These are phyloP conservation scores for Ophiostoma fasciatum DNA, from an alignment of 2,329 filamentous ascomycete species.

Conservation along the genomic window DNA sequence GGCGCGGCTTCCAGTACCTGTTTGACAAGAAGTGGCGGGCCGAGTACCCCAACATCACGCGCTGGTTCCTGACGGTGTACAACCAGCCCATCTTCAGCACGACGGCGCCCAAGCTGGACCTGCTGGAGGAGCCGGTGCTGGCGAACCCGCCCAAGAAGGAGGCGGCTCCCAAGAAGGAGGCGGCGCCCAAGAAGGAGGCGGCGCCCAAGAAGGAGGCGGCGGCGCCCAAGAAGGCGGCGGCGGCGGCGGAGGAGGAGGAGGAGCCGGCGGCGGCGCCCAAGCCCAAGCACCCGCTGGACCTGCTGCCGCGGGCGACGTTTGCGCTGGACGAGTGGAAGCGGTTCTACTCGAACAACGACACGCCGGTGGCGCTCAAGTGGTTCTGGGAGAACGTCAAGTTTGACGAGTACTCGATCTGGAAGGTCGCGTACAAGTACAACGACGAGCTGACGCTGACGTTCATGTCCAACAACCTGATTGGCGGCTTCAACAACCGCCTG, in stretches of 20 bases:
- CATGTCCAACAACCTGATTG: constrained; percentile 98
- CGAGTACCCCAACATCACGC: constrained; percentile 69
- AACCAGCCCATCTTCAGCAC: constrained; percentile 85
- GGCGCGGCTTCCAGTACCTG: constrained; percentile 84
- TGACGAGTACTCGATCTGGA: constrained; percentile 92
- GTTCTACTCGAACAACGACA: constrained; percentile 93
- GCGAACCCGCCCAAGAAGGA: constrained; percentile 65
- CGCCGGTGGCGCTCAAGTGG: constrained; percentile 74
- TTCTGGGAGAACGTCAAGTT: constrained; percentile 97
- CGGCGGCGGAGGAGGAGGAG: constrained; percentile 33
- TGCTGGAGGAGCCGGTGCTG: constrained; percentile 70
- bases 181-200: constrained; percentile 19
- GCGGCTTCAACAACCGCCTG: constrained; percentile 93
- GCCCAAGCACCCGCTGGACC: constrained; percentile 91
- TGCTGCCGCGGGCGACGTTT: constrained; percentile 64
- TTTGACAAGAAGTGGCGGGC: constrained; percentile 82
- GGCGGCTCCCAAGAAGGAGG: constrained; percentile 32
- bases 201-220: constrained; percentile 26
- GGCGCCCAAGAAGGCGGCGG: constrained; percentile 29
- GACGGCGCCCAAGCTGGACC: constrained; percentile 58
- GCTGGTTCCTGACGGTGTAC: constrained; percentile 90
- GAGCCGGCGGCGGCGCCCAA: constrained; percentile 49
- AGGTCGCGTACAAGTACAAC: constrained; percentile 96
- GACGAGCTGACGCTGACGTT: constrained; percentile 92
- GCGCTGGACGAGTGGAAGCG: constrained; percentile 97